Base-by-base conservation (phyloP, 2,329 filamentous ascomycete genomes). In the Fusarium stilboides region DNA sequence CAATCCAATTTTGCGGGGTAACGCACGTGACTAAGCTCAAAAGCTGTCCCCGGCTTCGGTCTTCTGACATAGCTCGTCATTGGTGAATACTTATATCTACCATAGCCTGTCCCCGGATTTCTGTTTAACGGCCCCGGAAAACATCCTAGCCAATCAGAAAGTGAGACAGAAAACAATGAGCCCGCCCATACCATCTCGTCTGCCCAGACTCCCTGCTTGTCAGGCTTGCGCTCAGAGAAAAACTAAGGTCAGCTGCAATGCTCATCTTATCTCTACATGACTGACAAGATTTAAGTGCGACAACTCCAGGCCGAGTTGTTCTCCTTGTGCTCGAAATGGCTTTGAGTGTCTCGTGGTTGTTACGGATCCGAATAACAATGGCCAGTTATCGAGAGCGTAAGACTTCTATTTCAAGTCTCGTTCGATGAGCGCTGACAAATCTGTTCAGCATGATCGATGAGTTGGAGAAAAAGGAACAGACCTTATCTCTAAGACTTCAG, bases 181-280 rank as follows among this genome's bases (percentile, higher is more conserved):
- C 24, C 33, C 31, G 33, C 6, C 33, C 24, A 19, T 26, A 20
- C 14, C 20, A 24, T 24, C 40, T 1, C 57, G 57, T 9, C 42
- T 57, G 0, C 64, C 63, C 14, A 57, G 64, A 22, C 9, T 68
- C 3, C 65, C 59, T 15, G 64, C 64, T 2, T 68, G 65, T 37
- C 64, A 68, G 24, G 44, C 40, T 8, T 68, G 59, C 12, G 40
- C 65, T 0, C 54, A 60, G 9, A 43, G 42, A 3, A 68, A 68
- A 8, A 68, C 64, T 15, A 68, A 64, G 49, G 62, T 59, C 1
- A 10, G 39, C 19, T 20, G 14, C 6, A 19, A 13, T 31, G 10
- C 8, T 6, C n/a, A 5, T 8, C 26, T 9, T 2, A 14, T n/a
- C 15, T 37, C 8, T 15, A 26, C 6, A 17, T 17, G 14, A 2